phyloP scores from a whole-genome alignment of 2,329 filamentous ascomycete genomes.

The Xylariaceae sp. region DNA sequence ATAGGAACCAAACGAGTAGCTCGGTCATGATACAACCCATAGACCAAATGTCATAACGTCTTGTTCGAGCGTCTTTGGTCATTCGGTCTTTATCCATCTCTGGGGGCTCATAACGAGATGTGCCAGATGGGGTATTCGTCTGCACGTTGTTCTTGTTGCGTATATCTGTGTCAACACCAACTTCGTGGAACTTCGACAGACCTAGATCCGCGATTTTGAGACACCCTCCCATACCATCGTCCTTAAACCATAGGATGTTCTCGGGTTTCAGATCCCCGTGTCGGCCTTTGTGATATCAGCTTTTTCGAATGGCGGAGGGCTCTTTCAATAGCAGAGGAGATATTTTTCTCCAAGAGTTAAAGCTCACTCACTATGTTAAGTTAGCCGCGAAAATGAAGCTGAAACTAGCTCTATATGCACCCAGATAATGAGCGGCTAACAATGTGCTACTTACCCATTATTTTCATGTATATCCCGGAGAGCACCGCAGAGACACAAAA shows the following conservation, averaged over 20 bases:
- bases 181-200: slow-evolving; percentile 23
- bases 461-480: no score
- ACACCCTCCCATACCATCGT: slow-evolving; percentile 7
- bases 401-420: no score
- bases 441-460: no score
- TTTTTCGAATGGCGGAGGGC: no score
- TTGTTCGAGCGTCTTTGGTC: slow-evolving; percentile 15
- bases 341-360: no score
- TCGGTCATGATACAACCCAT: slow-evolving; percentile 39
- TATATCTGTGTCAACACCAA: slow-evolving; percentile 13
- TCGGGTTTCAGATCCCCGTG: slow-evolving; percentile 32
- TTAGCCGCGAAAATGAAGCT: no score
- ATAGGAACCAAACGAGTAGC: slow-evolving; percentile 35
- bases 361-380: no score
- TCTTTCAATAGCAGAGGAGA: no score
- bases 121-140: no score
- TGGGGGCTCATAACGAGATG: slow-evolving; percentile 24
- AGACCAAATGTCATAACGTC: slow-evolving; percentile 38
- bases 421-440: no score
- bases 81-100: slow-evolving; percentile 3
- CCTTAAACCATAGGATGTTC: slow-evolving; percentile 28
- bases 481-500: no score
- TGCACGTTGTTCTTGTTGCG: slow-evolving; percentile 17
- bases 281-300: no score
- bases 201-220: slow-evolving; percentile 30